Evolutionary conservation across 148 eudicot species (phyloP), one percentile per base, ranked within the genome.

Genomic region (Vaccinium corymbosum): DNA sequence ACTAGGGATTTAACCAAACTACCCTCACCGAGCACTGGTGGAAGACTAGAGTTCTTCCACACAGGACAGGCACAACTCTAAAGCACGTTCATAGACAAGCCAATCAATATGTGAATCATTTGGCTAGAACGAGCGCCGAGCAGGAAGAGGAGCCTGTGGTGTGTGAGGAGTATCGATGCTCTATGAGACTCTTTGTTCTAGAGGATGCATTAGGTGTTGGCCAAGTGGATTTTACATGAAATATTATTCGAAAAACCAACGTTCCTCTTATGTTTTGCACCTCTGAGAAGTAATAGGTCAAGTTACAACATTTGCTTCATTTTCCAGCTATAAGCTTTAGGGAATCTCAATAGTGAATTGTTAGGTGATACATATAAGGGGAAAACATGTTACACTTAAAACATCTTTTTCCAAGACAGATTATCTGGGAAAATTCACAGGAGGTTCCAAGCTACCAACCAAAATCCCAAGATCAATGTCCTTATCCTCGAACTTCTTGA

Each of bases 401-500:
- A 48, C 84, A 81, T 74, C 83, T 77, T 59, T 86, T 79, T 84
- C 73, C 73, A 87, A 79, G 8, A 68, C 35, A 56, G 51, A 79
- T 88, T 85, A 94, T 92, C 90, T 92, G 17, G 90, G 84, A 88
- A 96, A 92, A 84, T 94, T 94, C 86, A 93, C 94, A 73, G 97
- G 98, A 38, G 98, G 79, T 85, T 94, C 98, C 93, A 97, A 92
- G 92, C 92, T 86, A 61, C 88, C 90, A 19, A 97, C 94, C 82
- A 97, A 89, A 85, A 92, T 97, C 61, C 83, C 89, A 61, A 97
- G 92, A 88, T 94, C 97, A 79, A 94, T 91, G 90, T 97, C 99
- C 86, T 94, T 94, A 90, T 92, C 97, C 85, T 97, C 97, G 72
- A 97, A 97, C 84, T 97, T 97, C 88, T 92, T 92, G 90, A 97